Percentiles rank a stretch among this genome's conserved stretches.
These are phyloP conservation scores for Lasiosphaeriaceae sp. DNA, from an alignment of 495 filamentous ascomycete species.

Conservation along the genomic window DNA sequence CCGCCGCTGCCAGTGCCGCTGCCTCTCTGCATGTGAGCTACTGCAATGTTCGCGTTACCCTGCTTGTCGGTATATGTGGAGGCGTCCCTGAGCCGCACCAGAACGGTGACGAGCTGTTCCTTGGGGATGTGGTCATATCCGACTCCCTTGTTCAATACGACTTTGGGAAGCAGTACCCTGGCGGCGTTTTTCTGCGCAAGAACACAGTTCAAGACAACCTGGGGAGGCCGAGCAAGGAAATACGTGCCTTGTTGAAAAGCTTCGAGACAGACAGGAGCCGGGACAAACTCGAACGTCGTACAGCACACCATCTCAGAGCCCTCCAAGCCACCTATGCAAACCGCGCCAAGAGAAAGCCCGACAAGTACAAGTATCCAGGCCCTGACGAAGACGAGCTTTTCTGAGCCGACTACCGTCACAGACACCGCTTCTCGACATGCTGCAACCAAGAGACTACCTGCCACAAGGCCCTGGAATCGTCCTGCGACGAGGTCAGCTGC, in stretches of 20 bases:
- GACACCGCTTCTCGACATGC: slow-evolving; percentile 13
- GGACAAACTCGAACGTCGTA: slow-evolving; percentile 14
- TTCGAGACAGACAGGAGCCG: slow-evolving; percentile 16
- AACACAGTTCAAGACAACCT: slow-evolving; percentile 26
- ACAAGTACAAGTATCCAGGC: slow-evolving; percentile 19
- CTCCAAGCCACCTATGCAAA: slow-evolving; percentile 5
- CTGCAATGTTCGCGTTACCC: slow-evolving; percentile 10
- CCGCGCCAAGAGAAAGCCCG: background rate
- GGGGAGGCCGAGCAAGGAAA: slow-evolving; percentile 28
- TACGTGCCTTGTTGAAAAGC: slow-evolving; percentile 24
- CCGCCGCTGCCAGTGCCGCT: slow-evolving; percentile 25
- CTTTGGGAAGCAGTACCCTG: slow-evolving; percentile 30
- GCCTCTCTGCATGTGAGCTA: slow-evolving; percentile 30
- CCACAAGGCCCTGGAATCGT: background rate
- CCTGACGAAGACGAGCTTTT: slow-evolving; percentile 29
- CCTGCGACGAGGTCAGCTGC: slow-evolving; percentile 15
- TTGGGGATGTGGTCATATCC: slow-evolving; percentile 45
- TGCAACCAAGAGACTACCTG: slow-evolving; percentile 4
- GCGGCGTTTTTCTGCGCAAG: slow-evolving; percentile 28
- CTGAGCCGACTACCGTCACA: slow-evolving; percentile 28
- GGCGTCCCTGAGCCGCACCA: slow-evolving; percentile 18
- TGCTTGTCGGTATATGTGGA: slow-evolving; percentile 34
- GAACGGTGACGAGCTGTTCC: slow-evolving; percentile 22
- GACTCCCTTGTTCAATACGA: slow-evolving; percentile 31
- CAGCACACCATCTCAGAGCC: slow-evolving; percentile 10